Evolutionary conservation across 2,329 filamentous ascomycete species (phyloP).

Genomic region (Scortechinia acanthostroma): DNA sequence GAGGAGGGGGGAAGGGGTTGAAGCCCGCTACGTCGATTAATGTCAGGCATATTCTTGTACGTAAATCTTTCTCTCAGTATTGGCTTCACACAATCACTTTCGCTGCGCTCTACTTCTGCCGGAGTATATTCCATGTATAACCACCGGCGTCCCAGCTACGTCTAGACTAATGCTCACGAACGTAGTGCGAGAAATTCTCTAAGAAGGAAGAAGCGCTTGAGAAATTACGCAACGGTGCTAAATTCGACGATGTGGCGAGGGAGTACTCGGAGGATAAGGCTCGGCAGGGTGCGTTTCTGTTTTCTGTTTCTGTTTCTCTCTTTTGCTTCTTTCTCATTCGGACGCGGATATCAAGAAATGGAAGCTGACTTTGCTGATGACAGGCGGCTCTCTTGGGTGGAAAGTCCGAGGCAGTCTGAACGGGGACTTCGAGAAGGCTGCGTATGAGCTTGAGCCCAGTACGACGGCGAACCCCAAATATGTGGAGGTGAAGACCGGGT

Average conservation of each 20-base stretch:
- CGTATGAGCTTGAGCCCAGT: constrained; percentile 53
- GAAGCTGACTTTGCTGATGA: constrained; percentile 4
- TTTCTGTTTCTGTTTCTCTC: neutral
- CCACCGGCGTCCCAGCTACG: too few relatives aligned
- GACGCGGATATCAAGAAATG: constrained; percentile 5
- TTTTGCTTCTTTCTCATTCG: constrained; percentile 2
- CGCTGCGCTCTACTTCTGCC: too few relatives aligned
- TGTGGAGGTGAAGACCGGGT: constrained; percentile 52
- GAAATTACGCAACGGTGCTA: constrained; percentile 47
- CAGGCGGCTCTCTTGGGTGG: constrained; percentile 57
- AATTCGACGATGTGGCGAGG: constrained; percentile 59
- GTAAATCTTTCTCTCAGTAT: neutral
- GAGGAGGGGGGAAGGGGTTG: constrained; percentile 26
- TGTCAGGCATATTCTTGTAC: constrained; percentile 53
- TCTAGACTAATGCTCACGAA: neutral
- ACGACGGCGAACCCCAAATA: constrained; percentile 53
- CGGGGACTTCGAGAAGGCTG: constrained; percentile 51
- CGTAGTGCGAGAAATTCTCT: constrained; percentile 50
- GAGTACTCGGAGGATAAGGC: constrained; percentile 64
- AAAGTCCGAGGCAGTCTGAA: constrained; percentile 48
- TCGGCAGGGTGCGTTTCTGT: constrained; percentile 34
- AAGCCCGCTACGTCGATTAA: constrained; percentile 59
- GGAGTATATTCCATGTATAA: too few relatives aligned
- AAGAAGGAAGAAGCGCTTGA: constrained; percentile 60
- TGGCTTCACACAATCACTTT: too few relatives aligned